A percentile compares a stretch with the other conserved stretches of the same genome.
phyloP scores from a whole-genome alignment of 1,284 basidiomycete genomes.

The Hymenochaete sp. region DNA sequence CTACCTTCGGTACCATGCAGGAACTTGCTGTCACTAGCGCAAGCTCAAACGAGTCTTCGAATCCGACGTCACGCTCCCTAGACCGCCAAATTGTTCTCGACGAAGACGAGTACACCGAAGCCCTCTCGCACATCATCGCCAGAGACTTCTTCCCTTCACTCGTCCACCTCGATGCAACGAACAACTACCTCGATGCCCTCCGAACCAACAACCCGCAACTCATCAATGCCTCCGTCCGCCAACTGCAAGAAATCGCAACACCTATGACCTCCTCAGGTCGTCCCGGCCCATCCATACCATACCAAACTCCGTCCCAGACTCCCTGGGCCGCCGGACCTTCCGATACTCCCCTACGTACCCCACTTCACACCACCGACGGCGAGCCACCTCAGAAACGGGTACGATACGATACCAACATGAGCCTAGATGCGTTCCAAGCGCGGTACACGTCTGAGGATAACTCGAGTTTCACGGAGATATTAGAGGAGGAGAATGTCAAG shows the following conservation, averaged over 20 bases:
- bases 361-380: conserved; percentile 27
- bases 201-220: conserved; percentile 62
- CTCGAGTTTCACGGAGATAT: conserved; percentile 83
- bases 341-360: conserved; percentile 56
- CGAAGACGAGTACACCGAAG: conserved; percentile 91
- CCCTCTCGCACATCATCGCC: conserved; percentile 89
- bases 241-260: conserved; percentile 52
- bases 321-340: conserved; percentile 52
- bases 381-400: conserved; percentile 43
- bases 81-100: conserved; percentile 71
- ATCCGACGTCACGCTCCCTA: conserved; percentile 42
- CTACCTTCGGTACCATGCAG: conserved; percentile 5
- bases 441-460: conserved; percentile 93
- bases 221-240: conserved; percentile 65
- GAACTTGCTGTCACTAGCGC: conserved; percentile 1
- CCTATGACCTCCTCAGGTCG: no score
- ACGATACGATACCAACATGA: conserved; percentile 52
- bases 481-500: conserved; percentile 78
- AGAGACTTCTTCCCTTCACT: conserved; percentile 97
- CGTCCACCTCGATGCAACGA: conserved; percentile 78
- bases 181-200: conserved; percentile 75
- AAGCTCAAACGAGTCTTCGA: not conserved
- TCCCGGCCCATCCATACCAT: conserved; percentile 29
- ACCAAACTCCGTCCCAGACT: conserved; percentile 54
- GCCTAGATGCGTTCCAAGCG: conserved; percentile 80